Conservation (phyloP, 2,329 filamentous ascomycete species). For the Thielaviopsis ethacetica region DNA sequence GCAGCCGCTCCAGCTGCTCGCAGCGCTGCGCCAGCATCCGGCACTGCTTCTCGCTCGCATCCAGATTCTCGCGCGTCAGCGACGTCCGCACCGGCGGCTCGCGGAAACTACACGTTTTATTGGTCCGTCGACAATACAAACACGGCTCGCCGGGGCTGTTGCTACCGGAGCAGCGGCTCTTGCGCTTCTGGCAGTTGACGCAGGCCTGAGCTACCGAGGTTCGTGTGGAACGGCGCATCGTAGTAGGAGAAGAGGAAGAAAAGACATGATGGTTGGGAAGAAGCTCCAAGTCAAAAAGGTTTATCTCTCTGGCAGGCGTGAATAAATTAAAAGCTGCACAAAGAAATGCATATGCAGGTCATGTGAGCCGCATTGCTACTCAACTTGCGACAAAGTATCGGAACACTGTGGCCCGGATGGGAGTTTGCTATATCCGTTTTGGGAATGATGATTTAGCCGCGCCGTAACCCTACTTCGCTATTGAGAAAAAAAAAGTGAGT, state of each 20-base stretch:
- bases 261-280: neutral
- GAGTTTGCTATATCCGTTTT: neutral
- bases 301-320: neutral
- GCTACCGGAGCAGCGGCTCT: slow-evolving; percentile 13
- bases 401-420: neutral
- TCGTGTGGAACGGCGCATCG: slow-evolving; percentile 14
- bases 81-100: slow-evolving; percentile 20
- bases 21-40: slow-evolving; percentile 4
- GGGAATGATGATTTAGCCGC: too few relatives aligned
- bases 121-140: slow-evolving; percentile 17
- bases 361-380: neutral
- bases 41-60: slow-evolving; percentile 16
- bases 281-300: neutral
- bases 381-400: neutral
- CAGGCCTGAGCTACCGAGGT: slow-evolving; percentile 9
- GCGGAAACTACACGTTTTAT: slow-evolving; percentile 20
- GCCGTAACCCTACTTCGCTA: too few relatives aligned
- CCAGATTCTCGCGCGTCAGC: slow-evolving; percentile 21
- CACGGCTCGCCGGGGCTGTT: slow-evolving; percentile 14
- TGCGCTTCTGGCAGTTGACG: slow-evolving; percentile 15
- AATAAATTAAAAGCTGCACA: neutral
- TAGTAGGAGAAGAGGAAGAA: too few relatives aligned
- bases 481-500: too few relatives aligned
- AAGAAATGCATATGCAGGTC: neutral
- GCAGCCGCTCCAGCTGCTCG: slow-evolving; percentile 10